Evolutionary conservation across 2,329 filamentous ascomycete genomes (phyloP).

Genomic region (Rhinocladiella mackenziei): DNA sequence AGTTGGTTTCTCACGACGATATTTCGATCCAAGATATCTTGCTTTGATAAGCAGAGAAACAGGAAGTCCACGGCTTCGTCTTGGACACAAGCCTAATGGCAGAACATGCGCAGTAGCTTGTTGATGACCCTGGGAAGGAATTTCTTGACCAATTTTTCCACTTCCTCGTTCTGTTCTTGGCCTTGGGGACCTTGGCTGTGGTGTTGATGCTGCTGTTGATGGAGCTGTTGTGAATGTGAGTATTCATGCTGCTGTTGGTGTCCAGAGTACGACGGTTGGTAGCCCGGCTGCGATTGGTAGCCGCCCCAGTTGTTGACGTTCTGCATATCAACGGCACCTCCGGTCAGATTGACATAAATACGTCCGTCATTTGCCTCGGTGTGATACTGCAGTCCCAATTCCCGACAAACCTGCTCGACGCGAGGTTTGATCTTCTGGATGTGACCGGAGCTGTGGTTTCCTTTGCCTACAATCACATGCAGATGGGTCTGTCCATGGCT

Average conservation of each 20-base stretch:
- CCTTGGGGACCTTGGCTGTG: slow-evolving; percentile 41
- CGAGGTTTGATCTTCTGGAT: slow-evolving; percentile 95
- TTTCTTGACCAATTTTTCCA: slow-evolving; percentile 59
- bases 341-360: slow-evolving; percentile 82
- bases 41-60: neutral
- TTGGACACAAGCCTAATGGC: too few relatives aligned
- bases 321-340: slow-evolving; percentile 55
- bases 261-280: slow-evolving; percentile 37
- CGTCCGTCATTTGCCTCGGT: slow-evolving; percentile 87
- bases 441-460: slow-evolving; percentile 76
- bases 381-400: slow-evolving; percentile 74
- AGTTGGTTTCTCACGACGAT: too few relatives aligned
- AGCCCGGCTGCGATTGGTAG: slow-evolving; percentile 35
- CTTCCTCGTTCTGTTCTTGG: slow-evolving; percentile 53
- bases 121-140: slow-evolving; percentile 60
- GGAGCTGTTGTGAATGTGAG: slow-evolving; percentile 41
- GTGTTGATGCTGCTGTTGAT: slow-evolving; percentile 40
- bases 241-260: slow-evolving; percentile 38
- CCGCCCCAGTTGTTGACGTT: slow-evolving; percentile 27
- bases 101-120: slow-evolving; percentile 40
- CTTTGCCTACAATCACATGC: slow-evolving; percentile 94
- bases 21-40: too few relatives aligned
- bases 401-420: slow-evolving; percentile 79
- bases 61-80: neutral
- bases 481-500: slow-evolving; percentile 72